Evolutionary conservation across 2,329 filamentous ascomycete species (phyloP).

Genomic region (Fusarium acutatum): DNA sequence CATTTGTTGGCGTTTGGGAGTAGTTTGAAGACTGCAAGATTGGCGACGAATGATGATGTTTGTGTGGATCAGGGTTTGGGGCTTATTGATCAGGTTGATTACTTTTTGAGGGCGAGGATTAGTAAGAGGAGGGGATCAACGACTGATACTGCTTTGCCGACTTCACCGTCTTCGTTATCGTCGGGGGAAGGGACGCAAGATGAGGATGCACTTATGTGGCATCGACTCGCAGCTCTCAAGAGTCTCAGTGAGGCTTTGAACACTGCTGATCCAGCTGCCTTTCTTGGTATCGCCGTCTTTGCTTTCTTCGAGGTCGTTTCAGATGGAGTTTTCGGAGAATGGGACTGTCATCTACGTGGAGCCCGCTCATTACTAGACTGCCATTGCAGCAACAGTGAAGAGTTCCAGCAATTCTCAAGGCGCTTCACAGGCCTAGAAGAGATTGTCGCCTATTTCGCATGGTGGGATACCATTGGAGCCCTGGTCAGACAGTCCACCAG

Average conservation of each 20-base stretch:
- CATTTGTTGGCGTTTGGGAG: slow-evolving; percentile 37
- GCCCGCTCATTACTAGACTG: slow-evolving; percentile 52
- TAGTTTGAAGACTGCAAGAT: slow-evolving; percentile 32
- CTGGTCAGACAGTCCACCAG: slow-evolving; percentile 24
- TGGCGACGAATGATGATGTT: background rate
- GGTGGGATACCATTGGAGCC: slow-evolving; percentile 51
- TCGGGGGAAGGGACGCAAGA: background rate
- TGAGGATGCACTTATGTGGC: slow-evolving; percentile 18
- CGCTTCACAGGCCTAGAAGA: slow-evolving; percentile 49
- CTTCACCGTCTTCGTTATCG: background rate
- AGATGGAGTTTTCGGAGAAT: slow-evolving; percentile 50
- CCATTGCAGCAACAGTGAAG: slow-evolving; percentile 47
- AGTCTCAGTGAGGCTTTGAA: slow-evolving; percentile 51
- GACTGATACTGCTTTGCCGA: background rate
- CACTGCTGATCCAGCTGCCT: slow-evolving; percentile 51
- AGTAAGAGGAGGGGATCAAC: slow-evolving; percentile 6
- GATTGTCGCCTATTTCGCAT: slow-evolving; percentile 51
- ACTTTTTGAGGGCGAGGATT: slow-evolving; percentile 40
- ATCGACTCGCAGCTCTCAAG: slow-evolving; percentile 46
- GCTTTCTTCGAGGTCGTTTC: slow-evolving; percentile 55
- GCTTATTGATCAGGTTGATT: slow-evolving; percentile 38
- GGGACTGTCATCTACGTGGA: slow-evolving; percentile 51
- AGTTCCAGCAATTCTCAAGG: slow-evolving; percentile 46
- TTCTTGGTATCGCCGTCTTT: slow-evolving; percentile 55
- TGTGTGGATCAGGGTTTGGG: slow-evolving; percentile 29